Evolutionary conservation across 257 asterid species (phyloP).

Genomic region (Schizonepeta tenuifolia): DNA sequence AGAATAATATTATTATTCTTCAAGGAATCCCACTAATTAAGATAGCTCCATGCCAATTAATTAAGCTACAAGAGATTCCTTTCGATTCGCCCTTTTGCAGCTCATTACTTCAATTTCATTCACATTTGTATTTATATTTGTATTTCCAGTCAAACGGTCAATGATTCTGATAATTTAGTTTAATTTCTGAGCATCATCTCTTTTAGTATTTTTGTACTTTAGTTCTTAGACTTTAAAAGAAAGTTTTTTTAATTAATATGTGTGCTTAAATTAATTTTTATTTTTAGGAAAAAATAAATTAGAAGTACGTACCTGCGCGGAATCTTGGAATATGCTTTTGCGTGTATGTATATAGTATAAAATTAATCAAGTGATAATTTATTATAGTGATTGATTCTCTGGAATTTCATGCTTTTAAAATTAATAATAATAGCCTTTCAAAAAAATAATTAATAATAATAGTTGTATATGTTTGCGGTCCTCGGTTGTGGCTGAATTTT

Average conservation of each 20-base stretch:
- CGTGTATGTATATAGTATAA: not conserved
- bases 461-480: not conserved
- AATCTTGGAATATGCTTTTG: slow-evolving; percentile 9
- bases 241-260: too few relatives aligned
- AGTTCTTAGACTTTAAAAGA: not conserved
- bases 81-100: slow-evolving; percentile 45
- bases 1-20: slow-evolving; percentile 37
- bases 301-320: not conserved
- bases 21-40: slow-evolving; percentile 33
- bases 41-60: slow-evolving; percentile 18
- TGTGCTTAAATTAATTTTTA: too few relatives aligned
- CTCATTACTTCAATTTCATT: not conserved
- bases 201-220: not conserved
- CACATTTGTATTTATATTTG: not conserved
- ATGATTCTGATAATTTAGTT: not conserved
- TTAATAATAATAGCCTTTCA: not conserved
- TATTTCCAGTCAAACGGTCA: slow-evolving; percentile 26
- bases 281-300: too few relatives aligned
- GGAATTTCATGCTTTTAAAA: not conserved
- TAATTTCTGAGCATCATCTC: too few relatives aligned
- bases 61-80: slow-evolving; percentile 35
- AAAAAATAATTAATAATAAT: not conserved
- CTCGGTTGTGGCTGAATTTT: too few relatives aligned
- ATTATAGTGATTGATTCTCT: not conserved
- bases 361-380: not conserved